These are phyloP conservation scores for Naganishia onofrii DNA, from an alignment of 768 basidiomycete species.

Conservation along the genomic window DNA sequence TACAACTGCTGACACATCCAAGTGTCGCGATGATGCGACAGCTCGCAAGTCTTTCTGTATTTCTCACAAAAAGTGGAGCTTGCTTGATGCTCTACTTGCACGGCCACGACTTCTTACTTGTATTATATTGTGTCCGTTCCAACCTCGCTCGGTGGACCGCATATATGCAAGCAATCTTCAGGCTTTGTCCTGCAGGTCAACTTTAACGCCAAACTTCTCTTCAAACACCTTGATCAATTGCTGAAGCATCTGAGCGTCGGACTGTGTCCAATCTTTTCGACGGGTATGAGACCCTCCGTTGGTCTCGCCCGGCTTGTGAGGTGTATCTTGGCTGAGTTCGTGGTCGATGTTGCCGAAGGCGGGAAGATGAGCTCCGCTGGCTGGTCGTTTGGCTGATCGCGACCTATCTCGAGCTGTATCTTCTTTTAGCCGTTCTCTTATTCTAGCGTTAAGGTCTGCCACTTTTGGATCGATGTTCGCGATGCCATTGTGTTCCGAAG, in stretches of 20 bases:
- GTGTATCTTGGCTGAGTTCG: background rate
- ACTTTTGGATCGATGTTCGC: background rate
- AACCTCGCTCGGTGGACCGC: too few species aligned
- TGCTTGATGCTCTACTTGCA: too few species aligned
- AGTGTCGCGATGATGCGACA: too few species aligned
- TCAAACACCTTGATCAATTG: conserved; percentile 12
- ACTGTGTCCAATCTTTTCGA: background rate
- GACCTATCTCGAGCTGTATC: background rate
- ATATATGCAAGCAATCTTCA: too few species aligned
- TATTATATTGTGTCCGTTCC: too few species aligned
- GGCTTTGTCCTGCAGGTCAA: background rate
- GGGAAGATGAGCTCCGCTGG: background rate
- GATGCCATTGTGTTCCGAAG: background rate
- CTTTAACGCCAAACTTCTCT: conserved; percentile 1
- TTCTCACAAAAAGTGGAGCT: too few species aligned
- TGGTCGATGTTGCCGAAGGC: background rate
- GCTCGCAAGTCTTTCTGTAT: too few species aligned
- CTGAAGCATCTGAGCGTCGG: conserved; percentile 8
- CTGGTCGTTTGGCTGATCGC: background rate
- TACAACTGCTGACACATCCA: too few species aligned
- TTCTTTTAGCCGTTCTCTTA: background rate
- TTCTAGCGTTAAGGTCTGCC: background rate
- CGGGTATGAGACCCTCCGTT: background rate
- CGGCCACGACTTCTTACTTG: too few species aligned
- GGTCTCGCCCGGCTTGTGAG: background rate